These are phyloP conservation scores for Toxoplasma gondii DNA, from an alignment of 169 alveolate genomes.

Conservation along the genomic window DNA sequence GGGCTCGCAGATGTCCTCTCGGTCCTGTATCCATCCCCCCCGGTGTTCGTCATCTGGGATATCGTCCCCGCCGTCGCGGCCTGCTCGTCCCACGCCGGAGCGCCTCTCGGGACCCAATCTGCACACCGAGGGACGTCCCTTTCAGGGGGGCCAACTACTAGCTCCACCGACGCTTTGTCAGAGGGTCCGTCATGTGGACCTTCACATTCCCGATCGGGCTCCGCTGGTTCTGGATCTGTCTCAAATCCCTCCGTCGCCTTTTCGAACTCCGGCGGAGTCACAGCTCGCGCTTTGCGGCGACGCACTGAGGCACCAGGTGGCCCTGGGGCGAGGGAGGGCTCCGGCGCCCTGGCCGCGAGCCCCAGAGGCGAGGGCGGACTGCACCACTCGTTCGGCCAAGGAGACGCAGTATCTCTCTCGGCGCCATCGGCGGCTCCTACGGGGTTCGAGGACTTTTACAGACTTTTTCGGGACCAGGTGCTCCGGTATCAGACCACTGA, in stretches of 20 bases:
- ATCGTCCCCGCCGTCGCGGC: background rate
- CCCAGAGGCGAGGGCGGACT: background rate
- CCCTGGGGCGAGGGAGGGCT: background rate
- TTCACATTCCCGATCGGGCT: too few relatives aligned
- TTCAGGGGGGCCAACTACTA: too few relatives aligned
- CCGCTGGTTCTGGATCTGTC: too few relatives aligned
- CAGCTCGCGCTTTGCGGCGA: too few relatives aligned
- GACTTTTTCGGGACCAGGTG: conserved; percentile 46
- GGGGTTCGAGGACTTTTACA: background rate
- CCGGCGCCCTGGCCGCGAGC: background rate
- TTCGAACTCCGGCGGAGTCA: too few relatives aligned
- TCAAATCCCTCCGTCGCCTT: too few relatives aligned
- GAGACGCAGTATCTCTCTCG: background rate
- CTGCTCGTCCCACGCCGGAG: too few relatives aligned
- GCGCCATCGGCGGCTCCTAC: background rate
- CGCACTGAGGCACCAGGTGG: too few relatives aligned
- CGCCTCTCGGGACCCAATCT: too few relatives aligned
- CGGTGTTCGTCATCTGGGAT: background rate
- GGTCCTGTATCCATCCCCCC: background rate
- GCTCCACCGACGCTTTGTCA: too few relatives aligned
- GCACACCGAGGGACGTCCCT: too few relatives aligned
- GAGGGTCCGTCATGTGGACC: too few relatives aligned
- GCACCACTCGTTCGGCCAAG: background rate
- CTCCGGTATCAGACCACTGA: conserved; percentile 24
- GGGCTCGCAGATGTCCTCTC: background rate